Conservation (phyloP, 108 stramenopile species). For the Conticribra weissflogii region DNA sequence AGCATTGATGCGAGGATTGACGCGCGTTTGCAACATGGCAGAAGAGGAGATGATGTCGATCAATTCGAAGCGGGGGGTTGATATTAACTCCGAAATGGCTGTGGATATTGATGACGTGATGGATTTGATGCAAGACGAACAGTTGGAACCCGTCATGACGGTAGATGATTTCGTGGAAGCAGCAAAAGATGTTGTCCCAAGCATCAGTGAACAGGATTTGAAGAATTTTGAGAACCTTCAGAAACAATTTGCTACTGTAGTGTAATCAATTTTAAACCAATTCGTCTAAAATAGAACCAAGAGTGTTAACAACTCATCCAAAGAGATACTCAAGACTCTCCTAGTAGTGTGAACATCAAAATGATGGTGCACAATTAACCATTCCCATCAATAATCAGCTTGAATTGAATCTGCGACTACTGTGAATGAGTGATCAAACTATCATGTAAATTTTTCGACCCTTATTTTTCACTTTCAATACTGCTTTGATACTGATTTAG, state of each 20-base stretch:
- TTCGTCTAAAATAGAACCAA: no score
- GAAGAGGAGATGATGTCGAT: constrained; percentile 60
- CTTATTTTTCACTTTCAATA: no score
- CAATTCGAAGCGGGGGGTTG: constrained; percentile 22
- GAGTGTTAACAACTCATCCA: no score
- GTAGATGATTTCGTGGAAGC: constrained; percentile 73
- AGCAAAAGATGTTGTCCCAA: constrained; percentile 65
- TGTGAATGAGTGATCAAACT: no score
- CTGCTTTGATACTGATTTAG: no score
- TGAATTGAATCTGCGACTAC: no score
- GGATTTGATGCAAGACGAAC: constrained; percentile 59
- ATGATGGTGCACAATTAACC: no score
- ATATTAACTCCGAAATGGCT: constrained; percentile 14
- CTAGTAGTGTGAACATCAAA: no score
- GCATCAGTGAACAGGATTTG: constrained; percentile 69
- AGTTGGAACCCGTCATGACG: constrained; percentile 58
- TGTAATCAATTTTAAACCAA: not conserved
- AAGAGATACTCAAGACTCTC: no score
- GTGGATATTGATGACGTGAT: constrained; percentile 58
- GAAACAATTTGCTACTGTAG: constrained; percentile 42
- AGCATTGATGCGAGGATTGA: constrained; percentile 77
- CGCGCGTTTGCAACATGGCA: constrained; percentile 73
- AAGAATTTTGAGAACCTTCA: constrained; percentile 67
- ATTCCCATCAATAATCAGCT: no score
- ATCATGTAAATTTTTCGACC: no score